phyloP scores from a whole-genome alignment of 1,284 basidiomycete genomes.

The Melampsora americana region DNA sequence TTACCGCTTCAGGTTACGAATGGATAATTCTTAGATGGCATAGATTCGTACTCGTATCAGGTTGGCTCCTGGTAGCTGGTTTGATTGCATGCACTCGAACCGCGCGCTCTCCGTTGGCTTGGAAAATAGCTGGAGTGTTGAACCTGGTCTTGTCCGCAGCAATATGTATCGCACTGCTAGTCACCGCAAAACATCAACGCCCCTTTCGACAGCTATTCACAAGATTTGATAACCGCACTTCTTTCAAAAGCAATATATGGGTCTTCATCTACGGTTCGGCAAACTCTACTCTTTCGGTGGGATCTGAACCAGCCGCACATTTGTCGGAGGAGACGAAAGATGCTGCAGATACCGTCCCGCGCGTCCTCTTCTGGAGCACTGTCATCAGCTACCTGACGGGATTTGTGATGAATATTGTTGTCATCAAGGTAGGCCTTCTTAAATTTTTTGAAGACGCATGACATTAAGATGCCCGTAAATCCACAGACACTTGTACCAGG shows the following conservation, averaged over 20 bases:
- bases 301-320: constrained; percentile 30
- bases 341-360: constrained; percentile 14
- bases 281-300: not conserved
- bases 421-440: constrained; percentile 8
- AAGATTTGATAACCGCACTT: not conserved
- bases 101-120: constrained; percentile 22
- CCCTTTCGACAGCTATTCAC: constrained; percentile 24
- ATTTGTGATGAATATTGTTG: constrained; percentile 11
- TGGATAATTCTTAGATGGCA: constrained; percentile 4
- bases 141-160: constrained; percentile 1
- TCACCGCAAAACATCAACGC: constrained; percentile 22
- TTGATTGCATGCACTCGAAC: constrained; percentile 1
- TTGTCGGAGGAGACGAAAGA: constrained; percentile 39
- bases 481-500: constrained; percentile 28
- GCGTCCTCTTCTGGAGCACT: constrained; percentile 14
- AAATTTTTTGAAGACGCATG: not conserved
- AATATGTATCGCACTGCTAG: constrained; percentile 23
- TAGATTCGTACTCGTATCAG: not conserved
- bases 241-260: constrained; percentile 7
- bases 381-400: constrained; percentile 5
- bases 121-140: constrained; percentile 29
- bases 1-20: constrained; percentile 19
- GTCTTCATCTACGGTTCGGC: constrained; percentile 10
- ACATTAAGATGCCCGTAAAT: not conserved
- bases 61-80: constrained; percentile 1